Conservation (phyloP, 164 flowering plant genomes). For the Piper betle region DNA sequence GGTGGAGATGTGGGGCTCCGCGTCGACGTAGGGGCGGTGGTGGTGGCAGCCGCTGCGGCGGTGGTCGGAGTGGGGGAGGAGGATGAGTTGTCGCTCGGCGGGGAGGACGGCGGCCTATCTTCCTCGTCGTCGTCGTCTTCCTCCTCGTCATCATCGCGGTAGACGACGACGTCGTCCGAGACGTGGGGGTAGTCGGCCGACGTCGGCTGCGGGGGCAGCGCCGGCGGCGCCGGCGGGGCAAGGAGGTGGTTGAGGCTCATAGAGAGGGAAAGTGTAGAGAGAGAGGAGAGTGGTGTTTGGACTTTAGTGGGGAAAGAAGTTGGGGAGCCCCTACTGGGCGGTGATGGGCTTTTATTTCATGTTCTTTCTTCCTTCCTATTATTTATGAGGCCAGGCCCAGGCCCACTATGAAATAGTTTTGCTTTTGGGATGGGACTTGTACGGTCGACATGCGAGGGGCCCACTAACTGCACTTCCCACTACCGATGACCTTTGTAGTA, state of each 20-base stretch:
- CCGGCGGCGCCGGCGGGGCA: neutral
- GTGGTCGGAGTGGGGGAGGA: slow-evolving; percentile 12
- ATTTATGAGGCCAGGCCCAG: too few relatives aligned
- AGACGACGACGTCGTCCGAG: slow-evolving; percentile 44
- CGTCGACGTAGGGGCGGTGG: slow-evolving; percentile 25
- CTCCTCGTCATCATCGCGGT: slow-evolving; percentile 17
- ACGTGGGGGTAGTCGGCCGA: slow-evolving; percentile 17
- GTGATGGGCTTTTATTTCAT: too few relatives aligned
- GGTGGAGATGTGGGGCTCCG: slow-evolving; percentile 76
- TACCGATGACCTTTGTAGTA: too few relatives aligned
- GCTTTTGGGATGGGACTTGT: too few relatives aligned
- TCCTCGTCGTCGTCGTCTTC: slow-evolving; percentile 16
- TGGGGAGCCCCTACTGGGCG: neutral
- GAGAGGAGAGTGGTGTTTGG: neutral
- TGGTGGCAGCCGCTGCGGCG: neutral
- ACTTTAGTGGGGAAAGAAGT: neutral
- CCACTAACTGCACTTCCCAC: too few relatives aligned
- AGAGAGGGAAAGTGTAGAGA: neutral
- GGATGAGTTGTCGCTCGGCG: slow-evolving; percentile 6
- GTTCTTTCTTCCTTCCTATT: too few relatives aligned
- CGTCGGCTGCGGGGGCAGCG: neutral
- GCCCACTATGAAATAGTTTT: too few relatives aligned
- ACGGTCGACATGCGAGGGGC: too few relatives aligned
- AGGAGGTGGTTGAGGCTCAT: neutral
- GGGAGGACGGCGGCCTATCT: slow-evolving; percentile 13